Percentiles rank a stretch among this genome's conserved stretches.
Evolutionary conservation across 2,329 filamentous ascomycete genomes (phyloP).

Genomic region (Didymella sp.): DNA sequence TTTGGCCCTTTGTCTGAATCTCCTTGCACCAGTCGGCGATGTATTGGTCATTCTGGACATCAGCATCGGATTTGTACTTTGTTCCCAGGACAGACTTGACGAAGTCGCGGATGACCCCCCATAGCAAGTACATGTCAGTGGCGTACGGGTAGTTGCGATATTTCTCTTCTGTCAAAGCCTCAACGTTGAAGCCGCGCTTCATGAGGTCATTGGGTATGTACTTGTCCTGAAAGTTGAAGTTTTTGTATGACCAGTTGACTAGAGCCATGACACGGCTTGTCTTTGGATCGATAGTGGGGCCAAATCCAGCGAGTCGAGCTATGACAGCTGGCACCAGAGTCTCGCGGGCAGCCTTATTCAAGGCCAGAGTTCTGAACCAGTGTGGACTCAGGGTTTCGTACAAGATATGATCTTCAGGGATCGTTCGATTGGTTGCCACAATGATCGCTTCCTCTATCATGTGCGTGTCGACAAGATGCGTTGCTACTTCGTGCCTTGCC

Average conservation of each 20-base stretch:
- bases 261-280: conserved; percentile 7
- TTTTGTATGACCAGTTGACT: conserved; percentile 12
- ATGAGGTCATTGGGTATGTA: conserved; percentile 16
- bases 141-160: conserved; percentile 20
- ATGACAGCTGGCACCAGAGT: conserved; percentile 11
- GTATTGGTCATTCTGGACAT: conserved; percentile 5
- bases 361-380: conserved; percentile 16
- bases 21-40: conserved; percentile 12
- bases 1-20: conserved; percentile 9
- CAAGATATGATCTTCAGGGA: conserved; percentile 16
- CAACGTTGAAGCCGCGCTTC: conserved; percentile 12
- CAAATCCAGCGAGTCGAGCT: conserved; percentile 13
- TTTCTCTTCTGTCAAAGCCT: conserved; percentile 4
- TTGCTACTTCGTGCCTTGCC: conserved; percentile 17
- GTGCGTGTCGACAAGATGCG: conserved; percentile 18
- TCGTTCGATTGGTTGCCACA: conserved; percentile 17
- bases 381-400: conserved; percentile 17
- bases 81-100: conserved; percentile 8
- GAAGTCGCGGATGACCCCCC: conserved; percentile 15
- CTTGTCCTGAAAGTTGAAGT: conserved; percentile 19
- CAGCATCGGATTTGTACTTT: conserved; percentile 14
- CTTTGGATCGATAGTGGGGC: conserved; percentile 10
- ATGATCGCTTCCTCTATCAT: conserved; percentile 21
- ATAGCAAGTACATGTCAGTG: conserved; percentile 16
- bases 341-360: conserved; percentile 16